phyloP scores from a whole-genome alignment of 169 alveolate genomes.

The Plasmodium relictum region DNA sequence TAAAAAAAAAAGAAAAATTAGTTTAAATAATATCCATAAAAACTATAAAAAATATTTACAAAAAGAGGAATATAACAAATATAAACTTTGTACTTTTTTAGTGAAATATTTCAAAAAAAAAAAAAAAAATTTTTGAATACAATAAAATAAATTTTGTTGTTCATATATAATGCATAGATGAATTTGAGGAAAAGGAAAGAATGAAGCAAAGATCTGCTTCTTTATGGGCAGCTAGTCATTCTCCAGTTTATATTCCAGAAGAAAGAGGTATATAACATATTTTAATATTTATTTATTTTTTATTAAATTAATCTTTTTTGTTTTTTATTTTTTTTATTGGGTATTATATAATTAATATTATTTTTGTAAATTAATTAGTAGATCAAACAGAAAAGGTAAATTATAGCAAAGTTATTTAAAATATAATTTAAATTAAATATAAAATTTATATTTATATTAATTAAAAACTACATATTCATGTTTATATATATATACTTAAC shows the following conservation, averaged over 20 bases:
- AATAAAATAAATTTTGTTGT: not conserved
- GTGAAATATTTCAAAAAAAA: not conserved
- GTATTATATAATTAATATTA: not conserved
- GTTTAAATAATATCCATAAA: not conserved
- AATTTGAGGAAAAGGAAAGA: slow-evolving; percentile 63
- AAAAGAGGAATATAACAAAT: no score
- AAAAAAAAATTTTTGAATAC: not conserved
- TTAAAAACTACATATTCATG: slow-evolving; percentile 2
- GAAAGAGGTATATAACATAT: slow-evolving; percentile 8
- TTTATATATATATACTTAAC: not conserved
- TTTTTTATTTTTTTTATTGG: slow-evolving; percentile 12
- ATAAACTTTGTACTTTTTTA: no score
- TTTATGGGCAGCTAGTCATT: slow-evolving; percentile 31
- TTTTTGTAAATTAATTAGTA: slow-evolving; percentile 5
- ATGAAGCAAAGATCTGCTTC: slow-evolving; percentile 47
- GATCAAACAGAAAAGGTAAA: slow-evolving; percentile 26
- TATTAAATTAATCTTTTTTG: not conserved
- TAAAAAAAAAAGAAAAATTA: not conserved
- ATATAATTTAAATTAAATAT: not conserved
- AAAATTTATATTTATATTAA: not conserved
- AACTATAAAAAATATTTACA: no score
- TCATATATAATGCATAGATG: slow-evolving; percentile 20
- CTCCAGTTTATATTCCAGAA: slow-evolving; percentile 49
- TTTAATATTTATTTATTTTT: not conserved
- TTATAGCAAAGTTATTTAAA: not conserved